These are phyloP conservation scores for Pichia kudriavzevii DNA, from an alignment of 1,139 yeast species.

Conservation along the genomic window DNA sequence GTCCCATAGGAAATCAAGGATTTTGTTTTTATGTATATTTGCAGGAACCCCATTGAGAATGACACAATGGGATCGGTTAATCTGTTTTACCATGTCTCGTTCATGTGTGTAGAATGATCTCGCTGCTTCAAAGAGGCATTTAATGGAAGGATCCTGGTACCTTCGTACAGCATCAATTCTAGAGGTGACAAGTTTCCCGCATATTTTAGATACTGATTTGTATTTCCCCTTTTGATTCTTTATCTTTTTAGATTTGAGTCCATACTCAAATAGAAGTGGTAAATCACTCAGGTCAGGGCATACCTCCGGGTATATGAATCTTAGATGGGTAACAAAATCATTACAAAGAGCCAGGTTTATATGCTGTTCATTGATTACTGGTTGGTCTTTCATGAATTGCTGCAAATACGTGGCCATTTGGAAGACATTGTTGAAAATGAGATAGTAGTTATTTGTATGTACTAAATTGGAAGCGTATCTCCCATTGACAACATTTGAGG, in stretches of 20 bases:
- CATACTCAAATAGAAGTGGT: too few relatives aligned
- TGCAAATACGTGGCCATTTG: not conserved
- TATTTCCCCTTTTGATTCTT: too few relatives aligned
- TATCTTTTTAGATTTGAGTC: not conserved
- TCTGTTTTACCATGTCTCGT: not conserved
- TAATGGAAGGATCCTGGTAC: too few relatives aligned
- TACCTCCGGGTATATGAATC: slow-evolving; percentile 7
- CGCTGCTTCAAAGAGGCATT: not conserved
- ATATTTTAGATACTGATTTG: too few relatives aligned
- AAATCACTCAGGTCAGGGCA: slow-evolving; percentile 14
- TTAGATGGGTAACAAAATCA: slow-evolving; percentile 3
- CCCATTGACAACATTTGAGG: not conserved
- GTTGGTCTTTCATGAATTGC: too few relatives aligned
- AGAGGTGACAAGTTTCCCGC: too few relatives aligned
- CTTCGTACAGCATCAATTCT: too few relatives aligned
- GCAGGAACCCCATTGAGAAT: slow-evolving; percentile 28
- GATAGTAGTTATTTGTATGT: slow-evolving; percentile 10
- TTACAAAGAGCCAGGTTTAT: slow-evolving; percentile 3
- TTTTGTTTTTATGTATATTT: slow-evolving; percentile 21
- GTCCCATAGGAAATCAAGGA: slow-evolving; percentile 35
- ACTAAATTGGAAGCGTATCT: slow-evolving; percentile 1
- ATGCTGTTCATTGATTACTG: slow-evolving; percentile 1
- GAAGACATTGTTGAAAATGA: slow-evolving; percentile 10
- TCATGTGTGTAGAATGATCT: not conserved
- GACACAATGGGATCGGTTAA: slow-evolving; percentile 17